Evolutionary conservation across 106 monocot genomes (phyloP), one percentile per base, ranked within the genome.

Genomic region (Dendrobium catenatum): DNA sequence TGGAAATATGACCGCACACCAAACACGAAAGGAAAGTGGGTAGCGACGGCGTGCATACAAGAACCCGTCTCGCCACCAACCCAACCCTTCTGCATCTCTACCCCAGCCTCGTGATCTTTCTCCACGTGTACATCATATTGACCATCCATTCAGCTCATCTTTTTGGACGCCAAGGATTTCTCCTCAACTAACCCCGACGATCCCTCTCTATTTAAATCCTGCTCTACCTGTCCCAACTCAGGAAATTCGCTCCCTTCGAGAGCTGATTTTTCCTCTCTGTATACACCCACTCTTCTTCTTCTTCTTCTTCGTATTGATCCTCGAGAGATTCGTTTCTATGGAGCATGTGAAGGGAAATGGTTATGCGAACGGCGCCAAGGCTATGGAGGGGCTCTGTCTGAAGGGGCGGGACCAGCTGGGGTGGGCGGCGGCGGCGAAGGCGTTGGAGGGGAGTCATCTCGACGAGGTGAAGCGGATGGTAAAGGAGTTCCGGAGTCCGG

Each of bases 391-490:
- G 33, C 41, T 73, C 42, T 73, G 72, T 19, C 0, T 5, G 72
- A 37, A 73, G 17, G 72, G 40, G 41, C 19, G 74, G 20, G 85
- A 81, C 46, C 81, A 80, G 22, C 55, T 81, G 40, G 77, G 68
- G 42, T 85, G 80, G 85, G 80, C 54, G 5, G 46, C 24, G 2
- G 80, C 85, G 55, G 85, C 85, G 8, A 79, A 75, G 80, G 74
- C 84, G 44, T 24, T 84, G 19, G 37, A 46, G 19, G 80, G 80
- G 64, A 80, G 80, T 75, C 84, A 84, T 31, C 17, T 84, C 31
- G 84, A 84, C 17, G 80, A 80, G 48, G 80, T 84, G 75, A 84
- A 80, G 75, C 27, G 80, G 59, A 84, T 84, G 84, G 84, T 84
- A 74, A 44, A 77, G 51, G 85, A 85, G 9, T 80, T 77, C 55